Conservation (phyloP, 2,329 filamentous ascomycete species). For the Cladophialophora yegresii region DNA sequence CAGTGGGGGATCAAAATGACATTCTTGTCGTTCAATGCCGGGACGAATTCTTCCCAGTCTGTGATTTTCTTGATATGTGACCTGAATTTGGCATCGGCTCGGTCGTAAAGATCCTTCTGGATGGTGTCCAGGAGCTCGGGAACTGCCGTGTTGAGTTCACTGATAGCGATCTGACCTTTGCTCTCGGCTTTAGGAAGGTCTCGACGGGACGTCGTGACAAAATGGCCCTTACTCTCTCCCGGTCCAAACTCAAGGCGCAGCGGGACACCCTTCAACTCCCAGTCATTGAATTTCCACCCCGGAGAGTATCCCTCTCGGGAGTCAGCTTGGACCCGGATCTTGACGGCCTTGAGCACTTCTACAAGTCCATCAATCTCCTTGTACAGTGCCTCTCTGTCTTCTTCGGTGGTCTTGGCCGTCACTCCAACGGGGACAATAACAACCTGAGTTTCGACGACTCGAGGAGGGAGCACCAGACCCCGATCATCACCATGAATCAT, state of each 20-base stretch:
- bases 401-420: conserved; percentile 79
- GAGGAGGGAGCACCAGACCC: conserved; percentile 87
- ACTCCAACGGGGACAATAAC: conserved; percentile 91
- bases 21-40: conserved; percentile 87
- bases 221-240: conserved; percentile 83
- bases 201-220: conserved; percentile 82
- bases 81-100: conserved; percentile 76
- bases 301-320: conserved; percentile 87
- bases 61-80: conserved; percentile 78
- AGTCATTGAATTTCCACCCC: conserved; percentile 98
- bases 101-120: conserved; percentile 75
- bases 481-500: conserved; percentile 97
- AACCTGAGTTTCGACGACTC: conserved; percentile 81
- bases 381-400: conserved; percentile 75
- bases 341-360: conserved; percentile 67
- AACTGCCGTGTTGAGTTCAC: conserved; percentile 71
- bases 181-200: conserved; percentile 63
- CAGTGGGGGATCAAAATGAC: conserved; percentile 91
- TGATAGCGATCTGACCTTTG: conserved; percentile 72
- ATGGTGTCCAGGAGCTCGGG: conserved; percentile 85
- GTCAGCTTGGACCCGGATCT: conserved; percentile 78
- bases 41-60: conserved; percentile 89
- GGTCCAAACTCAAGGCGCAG: conserved; percentile 94
- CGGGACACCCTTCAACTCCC: conserved; percentile 94
- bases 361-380: conserved; percentile 73